phyloP scores from a whole-genome alignment of 1,139 yeast genomes.

The Kodamaea ohmeri region DNA sequence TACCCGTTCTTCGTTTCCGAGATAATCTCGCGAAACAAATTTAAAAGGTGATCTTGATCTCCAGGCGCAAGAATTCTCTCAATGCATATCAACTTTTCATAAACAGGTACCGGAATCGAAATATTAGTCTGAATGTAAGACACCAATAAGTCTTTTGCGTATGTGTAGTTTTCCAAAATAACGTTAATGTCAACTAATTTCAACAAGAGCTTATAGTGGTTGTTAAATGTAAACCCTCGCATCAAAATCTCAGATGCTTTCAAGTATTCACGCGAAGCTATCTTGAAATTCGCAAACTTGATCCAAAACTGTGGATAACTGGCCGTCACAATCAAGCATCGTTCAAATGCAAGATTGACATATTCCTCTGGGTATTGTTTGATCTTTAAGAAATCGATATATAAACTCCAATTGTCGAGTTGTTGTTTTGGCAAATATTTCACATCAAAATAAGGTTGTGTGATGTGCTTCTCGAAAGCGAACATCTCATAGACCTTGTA shows the following conservation, averaged over 20 bases:
- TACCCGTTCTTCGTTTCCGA: constrained; percentile 24
- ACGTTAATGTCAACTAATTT: constrained; percentile 43
- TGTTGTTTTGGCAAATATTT: constrained; percentile 43
- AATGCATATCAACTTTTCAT: constrained; percentile 36
- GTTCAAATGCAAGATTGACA: constrained; percentile 48
- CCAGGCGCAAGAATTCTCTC: constrained; percentile 30
- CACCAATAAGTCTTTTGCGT: constrained; percentile 37
- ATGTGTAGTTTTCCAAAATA: constrained; percentile 27
- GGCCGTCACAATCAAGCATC: constrained; percentile 55
- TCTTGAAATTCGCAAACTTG: constrained; percentile 50
- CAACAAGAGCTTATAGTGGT: constrained; percentile 25
- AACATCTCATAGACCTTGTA: constrained; percentile 59
- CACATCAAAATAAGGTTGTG: constrained; percentile 51
- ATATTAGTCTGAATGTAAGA: constrained; percentile 27
- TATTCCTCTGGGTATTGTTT: constrained; percentile 27
- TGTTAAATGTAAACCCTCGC: constrained; percentile 30
- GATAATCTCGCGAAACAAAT: constrained; percentile 25
- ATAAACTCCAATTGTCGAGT: constrained; percentile 56
- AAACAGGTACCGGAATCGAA: constrained; percentile 33
- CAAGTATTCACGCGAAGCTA: constrained; percentile 27
- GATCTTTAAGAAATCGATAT: constrained; percentile 55
- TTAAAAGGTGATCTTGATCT: constrained; percentile 25
- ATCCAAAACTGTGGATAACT: constrained; percentile 60
- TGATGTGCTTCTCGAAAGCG: constrained; percentile 56
- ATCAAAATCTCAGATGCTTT: constrained; percentile 37